phyloP scores from a whole-genome alignment of 495 filamentous ascomycete species.

The Friedmanniomyces simplex region DNA sequence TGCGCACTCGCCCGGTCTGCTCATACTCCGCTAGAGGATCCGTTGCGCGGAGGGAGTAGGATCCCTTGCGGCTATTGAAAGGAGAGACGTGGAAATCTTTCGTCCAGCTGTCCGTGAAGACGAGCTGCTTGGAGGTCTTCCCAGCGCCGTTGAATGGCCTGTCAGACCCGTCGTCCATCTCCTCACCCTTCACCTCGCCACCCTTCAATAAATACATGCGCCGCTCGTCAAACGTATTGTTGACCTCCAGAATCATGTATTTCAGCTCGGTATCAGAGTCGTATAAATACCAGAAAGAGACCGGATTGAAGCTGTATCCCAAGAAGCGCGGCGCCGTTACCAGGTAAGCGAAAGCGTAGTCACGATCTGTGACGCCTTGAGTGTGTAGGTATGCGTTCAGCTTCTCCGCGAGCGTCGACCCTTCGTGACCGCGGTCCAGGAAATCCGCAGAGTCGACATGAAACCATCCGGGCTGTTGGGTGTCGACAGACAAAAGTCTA shows the following conservation, averaged over 20 bases:
- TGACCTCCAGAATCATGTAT: conserved; percentile 64
- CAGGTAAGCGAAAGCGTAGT: conserved; percentile 56
- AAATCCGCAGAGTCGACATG: conserved; percentile 49
- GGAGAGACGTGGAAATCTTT: conserved; percentile 70
- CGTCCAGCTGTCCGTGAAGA: conserved; percentile 42
- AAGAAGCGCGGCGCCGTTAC: conserved; percentile 58
- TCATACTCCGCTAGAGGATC: conserved; percentile 42
- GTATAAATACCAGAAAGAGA: conserved; percentile 77
- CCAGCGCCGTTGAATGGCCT: background rate
- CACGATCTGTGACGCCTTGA: conserved; percentile 31
- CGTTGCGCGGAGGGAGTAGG: conserved; percentile 43
- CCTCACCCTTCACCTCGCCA: background rate
- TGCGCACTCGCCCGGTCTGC: conserved; percentile 25
- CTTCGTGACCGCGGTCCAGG: conserved; percentile 39
- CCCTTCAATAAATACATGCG: conserved; percentile 47
- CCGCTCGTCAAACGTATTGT: conserved; percentile 68
- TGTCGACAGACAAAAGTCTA: conserved; percentile 44
- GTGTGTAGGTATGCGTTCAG: conserved; percentile 46
- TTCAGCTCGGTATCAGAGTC: conserved; percentile 44
- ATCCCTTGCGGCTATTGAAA: conserved; percentile 56
- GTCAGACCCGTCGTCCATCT: background rate
- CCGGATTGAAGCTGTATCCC: conserved; percentile 64
- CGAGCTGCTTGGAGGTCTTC: background rate
- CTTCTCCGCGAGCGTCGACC: conserved; percentile 45
- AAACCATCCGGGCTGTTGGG: conserved; percentile 39